phyloP scores from a whole-genome alignment of 139 green algal genomes.

The Dunaliella sp. region DNA sequence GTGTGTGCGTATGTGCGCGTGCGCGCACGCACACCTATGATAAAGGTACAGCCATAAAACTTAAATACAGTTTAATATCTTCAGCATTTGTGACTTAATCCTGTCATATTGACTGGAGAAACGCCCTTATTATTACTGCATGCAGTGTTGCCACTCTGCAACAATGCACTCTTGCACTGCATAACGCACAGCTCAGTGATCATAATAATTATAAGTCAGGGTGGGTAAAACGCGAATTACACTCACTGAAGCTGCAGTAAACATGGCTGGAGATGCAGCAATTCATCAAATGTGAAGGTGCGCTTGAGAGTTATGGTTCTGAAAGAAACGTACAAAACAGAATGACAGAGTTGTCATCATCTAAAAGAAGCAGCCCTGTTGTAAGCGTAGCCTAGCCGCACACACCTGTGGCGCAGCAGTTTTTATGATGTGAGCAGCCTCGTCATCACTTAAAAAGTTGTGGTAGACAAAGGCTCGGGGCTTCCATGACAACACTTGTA shows the following conservation, averaged over 20 bases:
- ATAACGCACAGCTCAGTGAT: too few species aligned
- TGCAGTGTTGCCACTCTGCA: too few species aligned
- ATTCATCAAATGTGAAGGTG: not conserved
- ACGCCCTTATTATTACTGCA: not conserved
- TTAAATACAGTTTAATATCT: not conserved
- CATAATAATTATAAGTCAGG: too few species aligned
- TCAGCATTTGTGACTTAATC: not conserved
- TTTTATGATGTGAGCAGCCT: conserved; percentile 29
- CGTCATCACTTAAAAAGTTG: conserved; percentile 28
- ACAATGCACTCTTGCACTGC: too few species aligned
- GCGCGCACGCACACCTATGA: not conserved
- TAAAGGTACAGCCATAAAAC: not conserved
- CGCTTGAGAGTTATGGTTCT: not conserved
- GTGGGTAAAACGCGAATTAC: not conserved
- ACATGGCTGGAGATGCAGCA: not conserved
- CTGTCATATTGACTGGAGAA: not conserved
- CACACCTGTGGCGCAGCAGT: conserved; percentile 18
- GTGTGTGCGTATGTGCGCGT: not conserved
- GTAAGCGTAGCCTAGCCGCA: not conserved
- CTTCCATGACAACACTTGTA: conserved; percentile 26
- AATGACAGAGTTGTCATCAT: too few species aligned
- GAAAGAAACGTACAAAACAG: too few species aligned
- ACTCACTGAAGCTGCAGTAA: not conserved
- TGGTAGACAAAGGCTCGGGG: conserved; percentile 30
- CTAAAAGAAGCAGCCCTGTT: not conserved